Conservation (phyloP, 331 rosid genomes). For the Acacia pycnantha region DNA sequence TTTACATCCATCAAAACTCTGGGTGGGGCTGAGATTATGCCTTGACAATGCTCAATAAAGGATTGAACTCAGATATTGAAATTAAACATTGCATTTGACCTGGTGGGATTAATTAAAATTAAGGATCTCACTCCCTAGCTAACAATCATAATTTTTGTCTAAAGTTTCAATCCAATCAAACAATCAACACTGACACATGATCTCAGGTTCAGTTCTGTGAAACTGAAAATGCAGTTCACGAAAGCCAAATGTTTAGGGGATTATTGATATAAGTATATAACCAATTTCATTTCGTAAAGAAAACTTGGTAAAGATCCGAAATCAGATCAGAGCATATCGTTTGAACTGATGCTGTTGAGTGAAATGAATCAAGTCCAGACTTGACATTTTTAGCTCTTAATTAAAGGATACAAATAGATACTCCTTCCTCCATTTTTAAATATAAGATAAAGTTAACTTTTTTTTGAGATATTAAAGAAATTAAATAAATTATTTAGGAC, state of each 20-base stretch:
- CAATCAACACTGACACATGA: not conserved
- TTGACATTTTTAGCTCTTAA: not conserved
- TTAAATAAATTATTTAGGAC: too few species aligned
- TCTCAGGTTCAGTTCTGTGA: not conserved
- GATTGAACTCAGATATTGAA: not conserved
- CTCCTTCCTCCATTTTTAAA: too few species aligned
- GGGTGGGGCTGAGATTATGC: not conserved
- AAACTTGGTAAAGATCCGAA: not conserved
- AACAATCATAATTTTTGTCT: not conserved
- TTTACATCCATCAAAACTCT: not conserved
- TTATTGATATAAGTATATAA: too few species aligned
- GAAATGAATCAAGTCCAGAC: not conserved
- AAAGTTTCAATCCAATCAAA: not conserved
- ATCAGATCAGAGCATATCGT: not conserved
- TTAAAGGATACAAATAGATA: not conserved
- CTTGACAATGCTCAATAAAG: not conserved
- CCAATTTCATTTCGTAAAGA: too few species aligned
- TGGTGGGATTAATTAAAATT: not conserved
- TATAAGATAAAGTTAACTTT: too few species aligned
- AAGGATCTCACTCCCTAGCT: not conserved
- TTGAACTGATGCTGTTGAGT: not conserved
- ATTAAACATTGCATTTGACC: not conserved
- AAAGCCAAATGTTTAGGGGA: not conserved
- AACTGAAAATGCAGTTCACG: not conserved
- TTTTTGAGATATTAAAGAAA: too few species aligned